phyloP scores from a whole-genome alignment of 495 filamentous ascomycete species.

The Daldinia loculata region DNA sequence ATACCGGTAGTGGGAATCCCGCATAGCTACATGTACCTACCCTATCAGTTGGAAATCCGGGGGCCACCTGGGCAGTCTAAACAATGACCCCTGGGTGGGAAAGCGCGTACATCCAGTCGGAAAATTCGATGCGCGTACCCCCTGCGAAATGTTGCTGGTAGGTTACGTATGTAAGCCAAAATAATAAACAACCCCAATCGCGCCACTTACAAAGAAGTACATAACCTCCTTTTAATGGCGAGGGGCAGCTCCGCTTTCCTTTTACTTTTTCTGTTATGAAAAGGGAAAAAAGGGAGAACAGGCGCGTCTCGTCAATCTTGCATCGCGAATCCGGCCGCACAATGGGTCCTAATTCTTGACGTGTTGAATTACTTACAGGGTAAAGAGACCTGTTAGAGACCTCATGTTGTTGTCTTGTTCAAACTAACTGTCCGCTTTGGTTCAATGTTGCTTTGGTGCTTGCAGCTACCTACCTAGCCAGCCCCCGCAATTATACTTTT shows the following conservation, averaged over 20 bases:
- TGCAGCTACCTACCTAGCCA: constrained; percentile 6
- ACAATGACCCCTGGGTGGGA: constrained; percentile 27
- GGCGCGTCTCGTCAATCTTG: constrained; percentile 28
- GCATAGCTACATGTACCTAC: not conserved
- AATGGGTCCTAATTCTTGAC: constrained; percentile 28
- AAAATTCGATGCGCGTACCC: constrained; percentile 37
- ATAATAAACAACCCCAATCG: constrained; percentile 47
- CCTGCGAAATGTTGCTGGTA: constrained; percentile 5
- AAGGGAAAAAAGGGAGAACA: not conserved
- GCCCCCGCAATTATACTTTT: constrained; percentile 26
- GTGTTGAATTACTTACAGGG: constrained; percentile 41
- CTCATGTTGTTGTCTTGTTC: constrained; percentile 33
- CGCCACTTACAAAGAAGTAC: constrained; percentile 21
- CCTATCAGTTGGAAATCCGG: constrained; percentile 34
- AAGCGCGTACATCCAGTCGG: constrained; percentile 40
- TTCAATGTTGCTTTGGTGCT: constrained; percentile 8
- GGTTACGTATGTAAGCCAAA: constrained; percentile 11
- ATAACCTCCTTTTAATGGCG: constrained; percentile 9
- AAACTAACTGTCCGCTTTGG: constrained; percentile 17
- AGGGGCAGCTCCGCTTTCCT: constrained; percentile 25
- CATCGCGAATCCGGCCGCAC: constrained; percentile 38
- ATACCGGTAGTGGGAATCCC: not conserved
- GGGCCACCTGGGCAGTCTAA: constrained; percentile 36
- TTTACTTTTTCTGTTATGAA: constrained; percentile 26
- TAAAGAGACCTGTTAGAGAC: constrained; percentile 22